Conservation (phyloP, 768 basidiomycete genomes). For the Cubamyces sp. region DNA sequence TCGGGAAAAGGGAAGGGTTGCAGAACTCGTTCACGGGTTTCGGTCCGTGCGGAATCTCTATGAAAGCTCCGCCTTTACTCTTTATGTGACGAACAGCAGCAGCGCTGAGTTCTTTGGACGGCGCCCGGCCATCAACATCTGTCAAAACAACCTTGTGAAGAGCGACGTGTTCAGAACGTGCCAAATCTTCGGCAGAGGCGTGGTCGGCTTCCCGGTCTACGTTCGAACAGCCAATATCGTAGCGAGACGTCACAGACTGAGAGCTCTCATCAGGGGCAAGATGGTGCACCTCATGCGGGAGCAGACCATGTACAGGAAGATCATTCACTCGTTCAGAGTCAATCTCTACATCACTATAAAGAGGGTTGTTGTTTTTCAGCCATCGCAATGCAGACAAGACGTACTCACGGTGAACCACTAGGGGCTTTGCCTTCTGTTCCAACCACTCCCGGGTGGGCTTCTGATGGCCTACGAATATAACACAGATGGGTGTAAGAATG, state of each 20-base stretch:
- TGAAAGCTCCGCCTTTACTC: conserved; percentile 30
- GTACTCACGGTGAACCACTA: not conserved
- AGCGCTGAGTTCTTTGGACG: conserved; percentile 35
- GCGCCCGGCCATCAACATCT: conserved; percentile 36
- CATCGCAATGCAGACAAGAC: not conserved
- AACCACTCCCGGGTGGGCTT: conserved; percentile 22
- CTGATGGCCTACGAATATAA: conserved; percentile 44
- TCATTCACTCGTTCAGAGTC: not conserved
- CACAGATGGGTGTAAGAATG: conserved; percentile 41
- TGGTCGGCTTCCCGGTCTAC: too few relatives aligned
- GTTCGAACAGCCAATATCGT: too few relatives aligned
- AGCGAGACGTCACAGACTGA: too few relatives aligned
- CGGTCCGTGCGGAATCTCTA: conserved; percentile 39
- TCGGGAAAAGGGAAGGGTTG: conserved; percentile 44
- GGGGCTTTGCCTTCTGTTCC: not conserved
- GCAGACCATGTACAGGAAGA: not conserved
- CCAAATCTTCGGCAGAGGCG: too few relatives aligned
- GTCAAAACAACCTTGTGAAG: conserved; percentile 27
- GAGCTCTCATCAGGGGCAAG: too few relatives aligned
- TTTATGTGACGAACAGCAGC: conserved; percentile 41
- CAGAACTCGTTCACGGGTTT: conserved; percentile 41
- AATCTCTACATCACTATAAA: not conserved
- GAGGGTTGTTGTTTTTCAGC: not conserved
- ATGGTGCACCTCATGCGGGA: not conserved
- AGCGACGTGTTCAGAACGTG: not conserved